Base-by-base conservation (phyloP, 2,329 filamentous ascomycete genomes). In the Neofusicoccum ribis region DNA sequence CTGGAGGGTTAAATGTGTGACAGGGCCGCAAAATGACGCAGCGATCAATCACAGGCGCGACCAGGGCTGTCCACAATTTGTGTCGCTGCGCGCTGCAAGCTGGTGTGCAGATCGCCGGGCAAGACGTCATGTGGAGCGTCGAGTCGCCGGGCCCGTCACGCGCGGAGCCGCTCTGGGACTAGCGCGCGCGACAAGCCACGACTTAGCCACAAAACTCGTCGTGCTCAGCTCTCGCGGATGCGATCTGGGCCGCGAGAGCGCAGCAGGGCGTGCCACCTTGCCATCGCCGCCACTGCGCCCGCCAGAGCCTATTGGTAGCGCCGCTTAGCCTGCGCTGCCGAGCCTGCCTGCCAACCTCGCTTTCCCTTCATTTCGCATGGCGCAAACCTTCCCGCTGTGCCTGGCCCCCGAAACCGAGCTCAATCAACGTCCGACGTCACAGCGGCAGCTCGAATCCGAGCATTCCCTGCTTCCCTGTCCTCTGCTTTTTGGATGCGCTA, bases 11-110 rank as follows among this genome's bases (percentile, higher is more conserved):
- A 60, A 47, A 60, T 60, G 56, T 60, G 56, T 60, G 56, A 60
- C 56, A 47, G 56, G 27, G 56, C 23, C 8, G 17, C 41, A 60
- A 60, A 60, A 60, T 60, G 56, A 60, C 56, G 56, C 56, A 60
- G 56, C 56, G 56, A 60, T 60, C 56, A 60, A 17, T 36, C 31
- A 47, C 43, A 46, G 56, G 43, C 43, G 12, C 56, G 56, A 49
- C 56, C 27, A 27, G 56, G 50, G 43, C n/a, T 31, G 27, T n/a
- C 41, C 41, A 47, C 56, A 60, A 37, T 49, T 60, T 60, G 56
- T 37, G 56, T 60, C 31, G 56, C 56, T 37, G 43, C 43, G 15
- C 5, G 49, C 56, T 60, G 41, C 56, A 47, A 14, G 44, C 43
- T 37, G 31, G 43, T 47, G 56, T 36, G 31, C 23, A 20, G 56